Evolutionary conservation across 306 rosid genomes (phyloP).

Genomic region (Corylus avellana): DNA sequence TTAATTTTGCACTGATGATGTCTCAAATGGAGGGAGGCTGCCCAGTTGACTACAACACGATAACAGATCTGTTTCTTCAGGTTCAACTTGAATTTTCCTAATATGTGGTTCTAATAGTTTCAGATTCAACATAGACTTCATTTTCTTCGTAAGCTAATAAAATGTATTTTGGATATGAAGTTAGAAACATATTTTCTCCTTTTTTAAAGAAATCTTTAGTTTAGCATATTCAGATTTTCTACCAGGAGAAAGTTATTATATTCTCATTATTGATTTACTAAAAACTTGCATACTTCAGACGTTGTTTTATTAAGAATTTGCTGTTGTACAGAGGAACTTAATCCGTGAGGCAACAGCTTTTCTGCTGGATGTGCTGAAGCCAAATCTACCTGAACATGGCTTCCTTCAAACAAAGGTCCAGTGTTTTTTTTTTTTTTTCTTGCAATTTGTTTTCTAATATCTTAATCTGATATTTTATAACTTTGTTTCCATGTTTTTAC

Average conservation of each 20-base stretch:
- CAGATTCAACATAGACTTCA: neutral
- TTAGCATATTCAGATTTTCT: neutral
- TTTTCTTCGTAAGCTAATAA: neutral
- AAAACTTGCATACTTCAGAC: neutral
- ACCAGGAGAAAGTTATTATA: neutral
- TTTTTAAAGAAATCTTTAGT: neutral
- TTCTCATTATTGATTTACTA: neutral
- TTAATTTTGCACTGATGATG: conserved; percentile 99
- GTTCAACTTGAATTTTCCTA: conserved; percentile 33
- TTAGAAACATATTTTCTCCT: neutral
- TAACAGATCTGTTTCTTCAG: conserved; percentile 98
- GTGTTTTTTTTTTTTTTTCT: neutral
- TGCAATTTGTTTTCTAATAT: neutral
- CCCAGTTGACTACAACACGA: conserved; percentile 96
- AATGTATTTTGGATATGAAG: neutral
- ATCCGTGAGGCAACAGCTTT: conserved; percentile 99
- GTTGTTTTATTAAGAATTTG: neutral
- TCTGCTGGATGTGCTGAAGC: conserved; percentile 91
- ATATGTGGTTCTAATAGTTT: neutral
- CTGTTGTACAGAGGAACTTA: conserved; percentile 72
- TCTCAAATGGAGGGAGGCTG: conserved; percentile 99
- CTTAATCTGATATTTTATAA: neutral
- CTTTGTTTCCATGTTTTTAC: conserved; percentile 22
- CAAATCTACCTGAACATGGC: conserved; percentile 93
- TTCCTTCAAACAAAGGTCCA: conserved; percentile 89